Evolutionary conservation across 2,329 filamentous ascomycete species (phyloP).

Genomic region (Arachnomyces sp.): DNA sequence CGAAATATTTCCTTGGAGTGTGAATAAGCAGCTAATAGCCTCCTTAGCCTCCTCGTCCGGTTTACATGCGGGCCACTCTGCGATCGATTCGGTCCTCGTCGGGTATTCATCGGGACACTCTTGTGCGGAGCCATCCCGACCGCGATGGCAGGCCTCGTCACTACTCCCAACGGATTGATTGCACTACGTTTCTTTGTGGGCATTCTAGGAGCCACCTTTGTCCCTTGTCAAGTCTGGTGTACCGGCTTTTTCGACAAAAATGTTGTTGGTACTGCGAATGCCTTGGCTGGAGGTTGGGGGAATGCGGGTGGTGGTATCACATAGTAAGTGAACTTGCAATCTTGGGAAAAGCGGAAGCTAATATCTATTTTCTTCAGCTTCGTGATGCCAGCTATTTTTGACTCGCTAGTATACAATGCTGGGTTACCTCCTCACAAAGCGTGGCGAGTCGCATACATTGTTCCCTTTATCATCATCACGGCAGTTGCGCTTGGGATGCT

Average conservation of each 20-base stretch:
- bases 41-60: slow-evolving; percentile 60
- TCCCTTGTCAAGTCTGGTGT: slow-evolving; percentile 76
- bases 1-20: background rate
- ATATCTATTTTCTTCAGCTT: slow-evolving; percentile 42
- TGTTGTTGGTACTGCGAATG: slow-evolving; percentile 81
- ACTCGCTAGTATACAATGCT: slow-evolving; percentile 57
- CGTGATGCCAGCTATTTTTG: slow-evolving; percentile 83
- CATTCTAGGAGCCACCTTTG: slow-evolving; percentile 37
- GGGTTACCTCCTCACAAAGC: slow-evolving; percentile 60
- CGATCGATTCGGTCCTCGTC: slow-evolving; percentile 72
- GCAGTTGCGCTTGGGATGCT: slow-evolving; percentile 61
- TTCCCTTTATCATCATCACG: slow-evolving; percentile 71
- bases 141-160: slow-evolving; percentile 70
- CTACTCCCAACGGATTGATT: slow-evolving; percentile 49
- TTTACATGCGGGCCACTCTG: slow-evolving; percentile 75
- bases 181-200: slow-evolving; percentile 39
- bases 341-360: background rate
- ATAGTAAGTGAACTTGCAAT: slow-evolving; percentile 41
- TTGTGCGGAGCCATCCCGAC: slow-evolving; percentile 72
- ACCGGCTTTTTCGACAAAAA: slow-evolving; percentile 93
- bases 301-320: slow-evolving; percentile 86
- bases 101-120: slow-evolving; percentile 71
- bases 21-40: background rate
- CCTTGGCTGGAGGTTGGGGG: slow-evolving; percentile 74
- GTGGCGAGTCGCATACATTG: slow-evolving; percentile 78